phyloP scores from a whole-genome alignment of 2,329 filamentous ascomycete genomes.

The Neonectria magnoliae region DNA sequence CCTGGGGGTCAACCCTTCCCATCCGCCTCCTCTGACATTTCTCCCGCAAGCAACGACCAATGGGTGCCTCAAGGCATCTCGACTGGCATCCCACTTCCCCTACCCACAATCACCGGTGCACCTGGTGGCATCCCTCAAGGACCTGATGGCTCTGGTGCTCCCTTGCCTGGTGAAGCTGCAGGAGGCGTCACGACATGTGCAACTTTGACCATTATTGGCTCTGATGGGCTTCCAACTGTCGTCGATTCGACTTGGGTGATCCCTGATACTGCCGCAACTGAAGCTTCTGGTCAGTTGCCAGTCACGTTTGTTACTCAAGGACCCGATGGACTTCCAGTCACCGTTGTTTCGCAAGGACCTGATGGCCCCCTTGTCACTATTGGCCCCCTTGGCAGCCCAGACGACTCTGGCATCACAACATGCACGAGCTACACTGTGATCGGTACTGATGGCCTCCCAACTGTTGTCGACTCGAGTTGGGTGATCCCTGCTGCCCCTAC shows the following conservation, averaged over 20 bases:
- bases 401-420: conserved; percentile 31
- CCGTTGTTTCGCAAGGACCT: conserved; percentile 28
- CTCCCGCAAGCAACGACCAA: conserved; percentile 25
- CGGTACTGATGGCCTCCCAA: conserved; percentile 43
- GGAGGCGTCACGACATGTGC: conserved; percentile 36
- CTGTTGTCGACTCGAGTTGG: conserved; percentile 43
- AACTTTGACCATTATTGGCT: conserved; percentile 45
- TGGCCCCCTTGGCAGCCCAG: conserved; percentile 29
- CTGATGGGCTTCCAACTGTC: conserved; percentile 48
- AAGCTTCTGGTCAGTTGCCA: conserved; percentile 29
- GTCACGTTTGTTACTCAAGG: conserved; percentile 20
- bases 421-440: conserved; percentile 44
- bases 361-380: conserved; percentile 30
- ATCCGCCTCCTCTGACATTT: conserved; percentile 14
- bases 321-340: conserved; percentile 29
- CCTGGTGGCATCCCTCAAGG: conserved; percentile 18
- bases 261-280: conserved; percentile 28
- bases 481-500: conserved; percentile 21
- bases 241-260: conserved; percentile 49
- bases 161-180: conserved; percentile 20
- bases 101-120: conserved; percentile 19
- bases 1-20: conserved; percentile 27
- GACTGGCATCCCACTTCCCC: conserved; percentile 28
- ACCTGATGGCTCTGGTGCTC: conserved; percentile 20
- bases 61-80: conserved; percentile 27